A percentile compares a stretch with the other conserved stretches of the same genome.
phyloP scores from a whole-genome alignment of 805 yeast species.

The Brettanomyces sp. region DNA sequence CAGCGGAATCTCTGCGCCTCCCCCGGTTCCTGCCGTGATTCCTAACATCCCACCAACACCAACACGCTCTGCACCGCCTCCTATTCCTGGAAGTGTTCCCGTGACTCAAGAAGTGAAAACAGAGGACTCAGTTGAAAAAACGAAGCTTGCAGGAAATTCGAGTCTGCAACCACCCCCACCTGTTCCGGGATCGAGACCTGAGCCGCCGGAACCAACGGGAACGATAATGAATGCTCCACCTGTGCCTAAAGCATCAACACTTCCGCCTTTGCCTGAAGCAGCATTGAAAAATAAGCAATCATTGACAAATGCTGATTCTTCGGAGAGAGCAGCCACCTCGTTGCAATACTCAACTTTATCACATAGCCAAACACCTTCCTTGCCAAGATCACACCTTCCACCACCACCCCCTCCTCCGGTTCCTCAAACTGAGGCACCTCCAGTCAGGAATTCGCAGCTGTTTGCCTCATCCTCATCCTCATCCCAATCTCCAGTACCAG shows the following conservation, averaged over 20 bases:
- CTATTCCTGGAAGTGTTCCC: background rate
- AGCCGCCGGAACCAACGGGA: slow-evolving; percentile 3
- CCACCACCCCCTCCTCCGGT: background rate
- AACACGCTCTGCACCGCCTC: background rate
- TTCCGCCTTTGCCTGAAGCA: background rate
- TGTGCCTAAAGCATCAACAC: background rate
- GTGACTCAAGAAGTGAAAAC: no score
- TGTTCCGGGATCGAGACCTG: slow-evolving; percentile 1
- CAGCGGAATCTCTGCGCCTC: background rate
- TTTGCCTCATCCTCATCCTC: no score
- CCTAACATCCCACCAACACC: slow-evolving; percentile 9
- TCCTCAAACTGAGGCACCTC: background rate
- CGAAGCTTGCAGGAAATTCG: background rate
- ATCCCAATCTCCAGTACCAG: background rate
- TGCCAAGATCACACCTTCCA: background rate
- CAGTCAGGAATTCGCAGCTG: no score
- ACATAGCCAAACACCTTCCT: background rate
- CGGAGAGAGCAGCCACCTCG: no score
- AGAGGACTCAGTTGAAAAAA: background rate
- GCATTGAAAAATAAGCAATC: background rate
- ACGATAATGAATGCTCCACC: background rate
- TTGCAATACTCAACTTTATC: background rate
- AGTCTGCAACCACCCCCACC: background rate
- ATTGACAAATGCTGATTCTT: no score
- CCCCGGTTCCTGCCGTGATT: background rate